Conservation (phyloP, 352 stramenopile species). For the Phytophthora agathidicida region DNA sequence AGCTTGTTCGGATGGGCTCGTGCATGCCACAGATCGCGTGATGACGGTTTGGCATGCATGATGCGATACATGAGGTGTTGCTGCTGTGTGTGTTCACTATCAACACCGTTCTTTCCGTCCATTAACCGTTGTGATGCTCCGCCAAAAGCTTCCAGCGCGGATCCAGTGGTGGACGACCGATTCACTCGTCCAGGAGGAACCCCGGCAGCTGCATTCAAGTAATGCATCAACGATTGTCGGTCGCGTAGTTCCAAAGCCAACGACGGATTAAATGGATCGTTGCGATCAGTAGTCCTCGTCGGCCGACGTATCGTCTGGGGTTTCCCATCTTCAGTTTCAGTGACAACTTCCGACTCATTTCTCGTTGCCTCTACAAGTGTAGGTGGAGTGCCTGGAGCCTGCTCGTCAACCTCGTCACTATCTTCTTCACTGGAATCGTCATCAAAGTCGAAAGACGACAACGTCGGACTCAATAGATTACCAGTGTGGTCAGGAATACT, state of each 20-base stretch:
- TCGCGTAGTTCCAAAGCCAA: slow-evolving; percentile 35
- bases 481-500: slow-evolving; percentile 58
- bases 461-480: slow-evolving; percentile 76
- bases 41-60: slow-evolving; percentile 72
- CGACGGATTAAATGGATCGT: slow-evolving; percentile 15
- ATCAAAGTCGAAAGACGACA: slow-evolving; percentile 89
- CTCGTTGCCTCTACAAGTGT: slow-evolving; percentile 19
- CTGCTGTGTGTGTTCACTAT: slow-evolving; percentile 37
- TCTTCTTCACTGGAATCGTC: slow-evolving; percentile 62
- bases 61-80: slow-evolving; percentile 80
- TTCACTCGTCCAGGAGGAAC: slow-evolving; percentile 41
- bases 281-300: slow-evolving; percentile 1
- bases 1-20: slow-evolving; percentile 52
- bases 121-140: slow-evolving; percentile 24
- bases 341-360: slow-evolving; percentile 20
- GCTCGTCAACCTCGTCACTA: slow-evolving; percentile 16
- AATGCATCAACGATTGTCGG: slow-evolving; percentile 37
- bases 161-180: slow-evolving; percentile 67
- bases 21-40: slow-evolving; percentile 64
- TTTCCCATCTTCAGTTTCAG: slow-evolving; percentile 17
- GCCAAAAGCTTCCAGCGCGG: slow-evolving; percentile 35
- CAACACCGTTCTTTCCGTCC: slow-evolving; percentile 25
- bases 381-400: background rate
- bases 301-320: background rate
- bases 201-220: slow-evolving; percentile 17